phyloP scores from a whole-genome alignment of 2,329 filamentous ascomycete species.

The Aspergillus novofumigatus region DNA sequence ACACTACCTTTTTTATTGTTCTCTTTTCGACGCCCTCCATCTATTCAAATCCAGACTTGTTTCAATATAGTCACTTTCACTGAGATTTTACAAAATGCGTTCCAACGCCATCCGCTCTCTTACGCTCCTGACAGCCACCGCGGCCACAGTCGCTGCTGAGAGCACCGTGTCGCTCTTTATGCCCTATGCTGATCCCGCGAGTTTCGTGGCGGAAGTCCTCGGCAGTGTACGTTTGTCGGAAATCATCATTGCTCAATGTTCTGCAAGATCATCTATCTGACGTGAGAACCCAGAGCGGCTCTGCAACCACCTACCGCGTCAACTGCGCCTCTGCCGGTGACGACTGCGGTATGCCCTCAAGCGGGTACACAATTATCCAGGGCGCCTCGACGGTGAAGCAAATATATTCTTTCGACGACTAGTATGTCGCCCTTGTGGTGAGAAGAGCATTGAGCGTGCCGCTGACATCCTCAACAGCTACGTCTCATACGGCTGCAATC shows the following conservation, averaged over 20 bases:
- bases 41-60: background rate
- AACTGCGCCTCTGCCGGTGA: conserved; percentile 8
- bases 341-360: conserved; percentile 8
- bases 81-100: background rate
- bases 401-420: conserved; percentile 1
- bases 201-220: background rate
- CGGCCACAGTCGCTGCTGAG: conserved; percentile 7
- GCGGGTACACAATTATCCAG: conserved; percentile 9
- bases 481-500: conserved; percentile 15
- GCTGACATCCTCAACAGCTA: conserved; percentile 1
- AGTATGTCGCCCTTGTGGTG: conserved; percentile 9
- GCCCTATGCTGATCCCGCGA: conserved; percentile 3
- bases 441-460: background rate
- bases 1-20: background rate
- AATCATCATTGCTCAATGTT: background rate
- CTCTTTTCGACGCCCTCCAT: background rate
- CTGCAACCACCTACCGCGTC: conserved; percentile 17
- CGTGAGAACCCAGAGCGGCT: conserved; percentile 8
- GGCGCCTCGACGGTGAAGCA: conserved; percentile 6
- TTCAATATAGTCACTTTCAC: background rate
- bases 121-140: background rate
- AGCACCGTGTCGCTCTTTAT: conserved; percentile 19
- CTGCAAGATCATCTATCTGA: background rate
- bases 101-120: background rate
- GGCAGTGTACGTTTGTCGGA: background rate